A percentile compares a stretch with the other conserved stretches of the same genome.
Conservation (phyloP, 768 basidiomycete genomes). For the Mycena filopes region DNA sequence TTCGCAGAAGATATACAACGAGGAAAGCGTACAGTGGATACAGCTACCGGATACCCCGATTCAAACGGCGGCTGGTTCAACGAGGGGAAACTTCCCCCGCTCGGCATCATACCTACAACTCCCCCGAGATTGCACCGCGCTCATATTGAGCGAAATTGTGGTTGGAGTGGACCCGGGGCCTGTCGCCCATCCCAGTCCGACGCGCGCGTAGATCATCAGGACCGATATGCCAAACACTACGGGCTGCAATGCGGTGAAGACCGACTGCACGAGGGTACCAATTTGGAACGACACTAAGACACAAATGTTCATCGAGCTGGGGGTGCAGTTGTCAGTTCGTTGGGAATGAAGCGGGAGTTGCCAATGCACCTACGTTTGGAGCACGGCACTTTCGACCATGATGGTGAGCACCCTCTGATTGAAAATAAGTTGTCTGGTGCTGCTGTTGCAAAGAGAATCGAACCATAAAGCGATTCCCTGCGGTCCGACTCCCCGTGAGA, state of each 20-base stretch:
- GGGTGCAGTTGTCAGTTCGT: neutral
- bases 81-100: no score
- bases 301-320: constrained; percentile 7
- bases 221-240: constrained; percentile 17
- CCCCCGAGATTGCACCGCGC: neutral
- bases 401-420: neutral
- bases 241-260: constrained; percentile 6
- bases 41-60: no score
- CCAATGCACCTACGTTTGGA: constrained; percentile 11
- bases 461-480: neutral
- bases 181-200: constrained; percentile 12
- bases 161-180: neutral
- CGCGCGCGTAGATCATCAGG: constrained; percentile 8
- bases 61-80: no score
- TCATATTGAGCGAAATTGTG: neutral
- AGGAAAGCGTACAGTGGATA: no score
- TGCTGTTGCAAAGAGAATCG: no score
- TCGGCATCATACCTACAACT: neutral
- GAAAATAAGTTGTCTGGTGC: neutral
- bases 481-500: constrained; percentile 10
- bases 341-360: neutral
- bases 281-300: constrained; percentile 9
- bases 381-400: constrained; percentile 22
- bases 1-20: no score
- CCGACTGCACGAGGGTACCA: neutral